phyloP scores from a whole-genome alignment of 495 filamentous ascomycete genomes.

The Hypomontagnella submonticulosa region DNA sequence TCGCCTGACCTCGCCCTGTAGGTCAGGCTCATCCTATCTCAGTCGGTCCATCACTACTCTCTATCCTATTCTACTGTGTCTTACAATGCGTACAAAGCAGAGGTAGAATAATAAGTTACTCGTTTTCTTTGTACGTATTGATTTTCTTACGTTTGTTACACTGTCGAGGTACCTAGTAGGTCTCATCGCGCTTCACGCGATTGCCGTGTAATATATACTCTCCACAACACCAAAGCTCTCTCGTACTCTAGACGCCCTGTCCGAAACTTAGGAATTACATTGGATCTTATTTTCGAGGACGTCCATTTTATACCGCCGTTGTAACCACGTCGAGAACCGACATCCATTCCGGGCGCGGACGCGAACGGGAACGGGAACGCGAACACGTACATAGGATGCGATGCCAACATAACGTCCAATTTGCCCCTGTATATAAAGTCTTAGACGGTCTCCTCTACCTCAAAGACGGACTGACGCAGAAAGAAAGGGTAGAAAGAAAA shows the following conservation, averaged over 20 bases:
- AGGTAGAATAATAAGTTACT: slow-evolving; percentile 1
- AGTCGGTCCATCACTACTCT: background rate
- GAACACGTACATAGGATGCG: slow-evolving; percentile 19
- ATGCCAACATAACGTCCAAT: slow-evolving; percentile 1
- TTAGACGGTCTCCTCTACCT: slow-evolving; percentile 43
- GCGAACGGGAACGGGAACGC: no score
- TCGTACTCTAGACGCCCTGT: background rate
- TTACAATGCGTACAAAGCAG: background rate
- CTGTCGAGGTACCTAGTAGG: background rate
- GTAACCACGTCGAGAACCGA: background rate
- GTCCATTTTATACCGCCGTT: background rate
- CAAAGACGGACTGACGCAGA: slow-evolving; percentile 64
- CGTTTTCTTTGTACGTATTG: background rate
- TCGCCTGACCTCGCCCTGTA: background rate
- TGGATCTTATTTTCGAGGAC: background rate
- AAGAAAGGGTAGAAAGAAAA: slow-evolving; percentile 62
- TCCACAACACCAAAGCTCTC: background rate
- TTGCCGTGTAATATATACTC: background rate
- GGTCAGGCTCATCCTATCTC: background rate
- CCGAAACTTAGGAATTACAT: background rate
- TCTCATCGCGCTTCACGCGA: background rate
- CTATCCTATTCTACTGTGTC: background rate
- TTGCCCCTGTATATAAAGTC: slow-evolving; percentile 24
- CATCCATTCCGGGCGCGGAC: background rate
- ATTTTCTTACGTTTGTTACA: slow-evolving; percentile 1